phyloP scores from a whole-genome alignment of 2,329 filamentous ascomycete genomes.

The Fusarium odoratissimum region DNA sequence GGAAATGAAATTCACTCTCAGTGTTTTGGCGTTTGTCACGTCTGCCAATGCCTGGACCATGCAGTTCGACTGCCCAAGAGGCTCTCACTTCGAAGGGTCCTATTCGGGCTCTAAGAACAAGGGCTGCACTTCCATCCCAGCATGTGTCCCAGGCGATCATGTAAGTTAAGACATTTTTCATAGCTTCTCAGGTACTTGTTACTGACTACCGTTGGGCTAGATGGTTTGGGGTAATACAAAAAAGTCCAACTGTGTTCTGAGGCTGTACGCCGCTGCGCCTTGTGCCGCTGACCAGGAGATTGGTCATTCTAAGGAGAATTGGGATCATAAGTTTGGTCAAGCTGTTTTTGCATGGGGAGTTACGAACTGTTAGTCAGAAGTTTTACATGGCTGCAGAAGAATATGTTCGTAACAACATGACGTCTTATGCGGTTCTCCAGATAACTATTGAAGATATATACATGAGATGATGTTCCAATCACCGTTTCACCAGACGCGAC shows the following conservation, averaged over 20 bases:
- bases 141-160: background rate
- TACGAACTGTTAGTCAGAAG: background rate
- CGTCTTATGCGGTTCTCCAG: background rate
- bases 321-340: background rate
- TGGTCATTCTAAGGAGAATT: background rate
- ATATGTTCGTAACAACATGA: background rate
- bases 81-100: background rate
- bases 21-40: fast-evolving
- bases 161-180: background rate
- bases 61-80: background rate
- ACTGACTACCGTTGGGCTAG: background rate
- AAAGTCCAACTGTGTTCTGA: background rate
- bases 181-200: background rate
- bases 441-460: background rate
- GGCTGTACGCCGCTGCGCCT: background rate
- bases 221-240: background rate
- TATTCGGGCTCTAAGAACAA: background rate
- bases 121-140: background rate
- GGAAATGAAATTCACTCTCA: background rate
- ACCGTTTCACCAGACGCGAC: fast-evolving
- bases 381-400: fast-evolving
- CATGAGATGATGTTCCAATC: background rate
- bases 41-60: background rate
- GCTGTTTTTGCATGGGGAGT: background rate
- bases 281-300: background rate